phyloP scores from a whole-genome alignment of 1,284 basidiomycete species.

The Malassezia caprae region DNA sequence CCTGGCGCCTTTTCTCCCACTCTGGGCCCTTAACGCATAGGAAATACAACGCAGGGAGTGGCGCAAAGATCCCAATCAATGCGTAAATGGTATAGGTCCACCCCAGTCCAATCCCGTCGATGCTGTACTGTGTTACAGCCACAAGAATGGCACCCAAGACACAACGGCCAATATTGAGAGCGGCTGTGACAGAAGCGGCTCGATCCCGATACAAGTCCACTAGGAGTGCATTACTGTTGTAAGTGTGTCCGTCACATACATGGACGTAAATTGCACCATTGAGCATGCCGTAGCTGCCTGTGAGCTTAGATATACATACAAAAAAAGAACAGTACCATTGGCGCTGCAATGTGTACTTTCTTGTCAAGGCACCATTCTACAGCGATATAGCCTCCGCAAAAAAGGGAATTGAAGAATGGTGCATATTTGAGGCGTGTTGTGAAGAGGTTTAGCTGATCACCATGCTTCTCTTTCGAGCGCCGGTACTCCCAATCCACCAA shows the following conservation, averaged over 20 bases:
- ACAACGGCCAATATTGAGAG: constrained; percentile 15
- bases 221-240: constrained; percentile 8
- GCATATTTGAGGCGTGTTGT: neutral
- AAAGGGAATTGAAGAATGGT: neutral
- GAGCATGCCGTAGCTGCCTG: neutral
- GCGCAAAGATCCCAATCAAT: neutral
- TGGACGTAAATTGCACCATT: constrained; percentile 3
- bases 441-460: neutral
- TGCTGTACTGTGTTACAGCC: constrained; percentile 9
- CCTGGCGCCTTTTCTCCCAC: neutral
- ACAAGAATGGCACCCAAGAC: constrained; percentile 8
- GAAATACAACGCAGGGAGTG: neutral
- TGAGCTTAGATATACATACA: neutral
- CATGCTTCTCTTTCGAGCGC: neutral
- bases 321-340: constrained; percentile 5
- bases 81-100: constrained; percentile 14
- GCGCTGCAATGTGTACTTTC: constrained; percentile 3
- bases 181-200: constrained; percentile 15
- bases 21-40: neutral
- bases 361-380: constrained; percentile 2
- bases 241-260: neutral
- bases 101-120: constrained; percentile 10
- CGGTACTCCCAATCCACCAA: constrained; percentile 14
- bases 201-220: constrained; percentile 6
- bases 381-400: neutral